A percentile compares a stretch with the other conserved stretches of the same genome.
These are phyloP conservation scores for Croton setiger DNA, from an alignment of 441 rosid species.

Conservation along the genomic window DNA sequence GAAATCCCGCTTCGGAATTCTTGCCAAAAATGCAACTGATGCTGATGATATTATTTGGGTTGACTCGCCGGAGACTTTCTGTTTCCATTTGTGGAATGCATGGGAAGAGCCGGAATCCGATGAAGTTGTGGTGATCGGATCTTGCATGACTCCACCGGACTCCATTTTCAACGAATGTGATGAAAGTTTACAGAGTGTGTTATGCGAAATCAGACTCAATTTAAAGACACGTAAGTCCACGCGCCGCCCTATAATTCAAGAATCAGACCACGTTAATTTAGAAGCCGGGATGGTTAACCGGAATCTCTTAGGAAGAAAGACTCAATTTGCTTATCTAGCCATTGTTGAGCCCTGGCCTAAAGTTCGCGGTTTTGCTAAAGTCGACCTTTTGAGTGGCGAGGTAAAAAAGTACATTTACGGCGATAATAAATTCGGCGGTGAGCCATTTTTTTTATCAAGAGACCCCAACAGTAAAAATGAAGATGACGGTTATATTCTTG, in stretches of 20 bases:
- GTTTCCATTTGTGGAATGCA: conserved; percentile 80
- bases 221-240: conserved; percentile 54
- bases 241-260: conserved; percentile 47
- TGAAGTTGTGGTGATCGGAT: conserved; percentile 71
- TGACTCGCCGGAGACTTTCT: conserved; percentile 57
- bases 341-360: conserved; percentile 86
- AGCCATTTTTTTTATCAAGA: conserved; percentile 60
- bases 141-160: conserved; percentile 79
- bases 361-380: conserved; percentile 72
- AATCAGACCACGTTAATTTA: conserved; percentile 45
- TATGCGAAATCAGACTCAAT: conserved; percentile 63
- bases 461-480: conserved; percentile 33
- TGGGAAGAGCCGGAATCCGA: conserved; percentile 72
- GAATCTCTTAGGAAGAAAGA: conserved; percentile 56
- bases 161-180: conserved; percentile 74
- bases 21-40: conserved; percentile 40
- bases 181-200: conserved; percentile 46
- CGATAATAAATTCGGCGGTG: conserved; percentile 53
- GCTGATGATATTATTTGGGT: conserved; percentile 57
- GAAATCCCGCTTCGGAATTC: conserved; percentile 54
- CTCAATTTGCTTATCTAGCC: conserved; percentile 59
- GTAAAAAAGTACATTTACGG: conserved; percentile 53
- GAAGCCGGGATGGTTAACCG: conserved; percentile 85
- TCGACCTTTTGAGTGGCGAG: conserved; percentile 57
- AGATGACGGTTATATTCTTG: conserved; percentile 62